These are phyloP conservation scores for Calendula officinalis DNA, from an alignment of 129 eudicot species.

Conservation along the genomic window DNA sequence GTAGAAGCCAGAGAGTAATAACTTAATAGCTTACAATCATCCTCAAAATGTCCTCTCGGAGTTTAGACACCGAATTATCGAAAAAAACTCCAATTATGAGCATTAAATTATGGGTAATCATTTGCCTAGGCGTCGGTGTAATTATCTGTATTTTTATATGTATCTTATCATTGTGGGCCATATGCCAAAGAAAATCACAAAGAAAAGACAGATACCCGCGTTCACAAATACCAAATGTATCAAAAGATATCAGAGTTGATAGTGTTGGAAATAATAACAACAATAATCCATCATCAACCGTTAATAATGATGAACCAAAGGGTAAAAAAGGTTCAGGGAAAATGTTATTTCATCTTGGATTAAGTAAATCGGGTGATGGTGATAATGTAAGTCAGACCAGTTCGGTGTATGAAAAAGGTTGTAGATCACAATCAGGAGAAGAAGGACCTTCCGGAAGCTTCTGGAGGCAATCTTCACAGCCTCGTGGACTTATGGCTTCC, in stretches of 20 bases:
- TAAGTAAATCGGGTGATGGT: slow-evolving; percentile 67
- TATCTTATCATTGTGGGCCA: slow-evolving; percentile 65
- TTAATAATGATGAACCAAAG: slow-evolving; percentile 44
- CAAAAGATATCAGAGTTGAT: slow-evolving; percentile 81
- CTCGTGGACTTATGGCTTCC: slow-evolving; percentile 64
- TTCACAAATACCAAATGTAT: slow-evolving; percentile 71
- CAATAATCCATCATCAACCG: slow-evolving; percentile 34
- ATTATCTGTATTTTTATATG: slow-evolving; percentile 65
- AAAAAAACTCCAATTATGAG: slow-evolving; percentile 63
- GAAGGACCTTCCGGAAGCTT: slow-evolving; percentile 74
- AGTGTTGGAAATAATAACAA: slow-evolving; percentile 54
- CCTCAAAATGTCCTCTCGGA: slow-evolving; percentile 49
- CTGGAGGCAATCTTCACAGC: slow-evolving; percentile 52
- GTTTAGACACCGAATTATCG: slow-evolving; percentile 51
- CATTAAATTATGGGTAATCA: slow-evolving; percentile 73
- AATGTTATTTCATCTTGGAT: slow-evolving; percentile 41
- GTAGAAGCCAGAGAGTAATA: slow-evolving; percentile 12
- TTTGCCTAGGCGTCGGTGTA: slow-evolving; percentile 63
- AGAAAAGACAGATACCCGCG: slow-evolving; percentile 47
- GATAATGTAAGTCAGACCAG: slow-evolving; percentile 81
- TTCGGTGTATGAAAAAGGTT: slow-evolving; percentile 62
- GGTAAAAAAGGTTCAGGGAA: slow-evolving; percentile 61
- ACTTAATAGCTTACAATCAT: slow-evolving; percentile 10
- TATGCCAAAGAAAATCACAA: slow-evolving; percentile 59
- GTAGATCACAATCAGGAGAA: slow-evolving; percentile 78